Base-by-base conservation (phyloP, 2,329 filamentous ascomycete genomes). In the Magnaporthiopsis incrustans region DNA sequence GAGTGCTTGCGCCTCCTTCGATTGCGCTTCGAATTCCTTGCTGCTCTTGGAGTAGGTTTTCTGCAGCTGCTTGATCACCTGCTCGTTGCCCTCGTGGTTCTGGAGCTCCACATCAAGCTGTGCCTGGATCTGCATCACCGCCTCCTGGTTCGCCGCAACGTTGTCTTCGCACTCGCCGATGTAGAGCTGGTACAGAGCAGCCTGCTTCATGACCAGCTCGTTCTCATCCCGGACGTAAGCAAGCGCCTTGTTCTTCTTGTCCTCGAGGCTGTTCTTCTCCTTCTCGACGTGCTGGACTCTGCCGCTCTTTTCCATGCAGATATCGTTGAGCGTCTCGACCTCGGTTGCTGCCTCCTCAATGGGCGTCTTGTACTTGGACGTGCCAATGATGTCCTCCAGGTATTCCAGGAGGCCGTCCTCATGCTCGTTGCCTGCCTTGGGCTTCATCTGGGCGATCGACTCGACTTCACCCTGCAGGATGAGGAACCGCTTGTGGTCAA, bases 401-500 rank as follows among this genome's bases (percentile, higher is more conserved):
- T 99, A 99, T 75, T 99, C 95, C 25, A 99, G 82, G 4, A 99
- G 84, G 15, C 95, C 95, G 71, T 99, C 95, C 66, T 99, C 95
- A 72, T 98, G 94, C 74, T 99, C 95, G 70, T 91, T 94, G 57
- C 85, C 88, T 4, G 96, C 95, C 76, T 99, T 99, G 25, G 96
- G 84, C 77, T 99, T 99, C 95, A 99, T 99, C 77, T 98, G 95
- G 8, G 95, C 94, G 73, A 99, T 99, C 0, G 94, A 97, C 75
- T 99, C 95, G 65, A 99, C 95, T 75, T 99, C 95, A 72, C 95
- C 95, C 76, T 99, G 95, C 14, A 99, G 80, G 72, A 99, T 99
- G 63, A 99, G 79, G 78, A 99, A 99, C 66, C 95, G 91, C 78
- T 99, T 99, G 79, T 99, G 95, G 72, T 99, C 95, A 27, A 99